A percentile compares a stretch with the other conserved stretches of the same genome.
These are phyloP conservation scores for Calonectria crousiana DNA, from an alignment of 2,329 filamentous ascomycete species.

Conservation along the genomic window DNA sequence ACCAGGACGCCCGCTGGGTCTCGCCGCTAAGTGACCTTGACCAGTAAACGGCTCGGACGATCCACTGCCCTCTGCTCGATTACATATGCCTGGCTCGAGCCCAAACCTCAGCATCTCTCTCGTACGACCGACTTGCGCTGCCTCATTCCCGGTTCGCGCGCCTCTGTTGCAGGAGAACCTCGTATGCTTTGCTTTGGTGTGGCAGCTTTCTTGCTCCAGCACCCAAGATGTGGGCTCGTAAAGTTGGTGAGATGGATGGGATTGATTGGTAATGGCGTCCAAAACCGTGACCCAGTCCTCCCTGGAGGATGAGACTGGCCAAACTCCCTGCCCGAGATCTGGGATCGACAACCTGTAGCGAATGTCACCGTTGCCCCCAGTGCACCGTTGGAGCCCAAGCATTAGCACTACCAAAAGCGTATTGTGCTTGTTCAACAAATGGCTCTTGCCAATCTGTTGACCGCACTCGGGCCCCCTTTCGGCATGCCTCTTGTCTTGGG, in stretches of 20 bases:
- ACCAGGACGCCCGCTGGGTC: background rate
- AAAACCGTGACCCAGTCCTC: background rate
- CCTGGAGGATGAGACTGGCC: background rate
- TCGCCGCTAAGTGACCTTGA: slow-evolving; percentile 5
- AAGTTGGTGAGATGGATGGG: background rate
- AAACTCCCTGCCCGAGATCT: background rate
- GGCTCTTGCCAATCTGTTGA: background rate
- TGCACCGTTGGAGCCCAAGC: background rate
- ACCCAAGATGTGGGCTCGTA: background rate
- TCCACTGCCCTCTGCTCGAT: slow-evolving; percentile 11
- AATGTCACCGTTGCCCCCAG: slow-evolving; percentile 5
- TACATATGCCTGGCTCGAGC: background rate
- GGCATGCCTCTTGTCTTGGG: background rate
- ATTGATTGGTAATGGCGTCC: background rate
- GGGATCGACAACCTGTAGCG: slow-evolving; percentile 12
- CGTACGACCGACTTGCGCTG: background rate
- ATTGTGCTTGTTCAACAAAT: background rate
- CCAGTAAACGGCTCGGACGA: slow-evolving; percentile 3
- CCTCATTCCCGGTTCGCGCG: background rate
- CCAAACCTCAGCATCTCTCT: background rate
- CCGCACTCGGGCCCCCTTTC: background rate
- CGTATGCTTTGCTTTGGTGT: background rate
- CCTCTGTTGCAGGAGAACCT: background rate
- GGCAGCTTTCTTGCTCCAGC: background rate
- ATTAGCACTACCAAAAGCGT: slow-evolving; percentile 2